Conservation (phyloP, 257 asterid genomes). For the Solanum pinnatisectum region DNA sequence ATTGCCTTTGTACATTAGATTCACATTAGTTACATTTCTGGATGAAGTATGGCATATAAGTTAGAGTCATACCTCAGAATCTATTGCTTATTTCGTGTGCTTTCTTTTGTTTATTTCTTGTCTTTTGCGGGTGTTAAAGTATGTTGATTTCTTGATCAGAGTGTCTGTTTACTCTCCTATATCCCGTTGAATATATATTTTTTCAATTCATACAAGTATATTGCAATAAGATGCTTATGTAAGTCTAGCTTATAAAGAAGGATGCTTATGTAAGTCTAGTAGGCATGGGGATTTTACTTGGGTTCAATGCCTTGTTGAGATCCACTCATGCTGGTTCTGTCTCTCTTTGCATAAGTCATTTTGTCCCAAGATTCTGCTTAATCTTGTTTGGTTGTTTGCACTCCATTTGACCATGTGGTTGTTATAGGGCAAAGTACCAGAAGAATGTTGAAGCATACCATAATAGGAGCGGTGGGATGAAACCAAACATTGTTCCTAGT, state of each 20-base stretch:
- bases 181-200: not conserved
- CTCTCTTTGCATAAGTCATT: not conserved
- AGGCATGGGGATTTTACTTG: not conserved
- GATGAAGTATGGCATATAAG: not conserved
- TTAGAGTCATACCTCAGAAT: not conserved
- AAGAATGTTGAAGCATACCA: slow-evolving; percentile 95
- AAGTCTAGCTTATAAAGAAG: not conserved
- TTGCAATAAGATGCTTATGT: not conserved
- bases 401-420: not conserved
- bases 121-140: not conserved
- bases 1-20: not conserved
- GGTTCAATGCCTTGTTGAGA: not conserved
- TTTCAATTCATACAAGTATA: not conserved
- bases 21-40: not conserved
- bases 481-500: slow-evolving; percentile 78
- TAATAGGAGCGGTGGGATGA: slow-evolving; percentile 68
- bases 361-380: not conserved
- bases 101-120: not conserved
- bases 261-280: not conserved
- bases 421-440: slow-evolving; percentile 92
- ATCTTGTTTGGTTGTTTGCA: not conserved
- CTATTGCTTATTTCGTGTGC: not conserved
- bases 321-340: not conserved
- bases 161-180: not conserved
- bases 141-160: not conserved